Base-by-base conservation (phyloP, 2,329 filamentous ascomycete genomes). In the Fusarium sp. region DNA sequence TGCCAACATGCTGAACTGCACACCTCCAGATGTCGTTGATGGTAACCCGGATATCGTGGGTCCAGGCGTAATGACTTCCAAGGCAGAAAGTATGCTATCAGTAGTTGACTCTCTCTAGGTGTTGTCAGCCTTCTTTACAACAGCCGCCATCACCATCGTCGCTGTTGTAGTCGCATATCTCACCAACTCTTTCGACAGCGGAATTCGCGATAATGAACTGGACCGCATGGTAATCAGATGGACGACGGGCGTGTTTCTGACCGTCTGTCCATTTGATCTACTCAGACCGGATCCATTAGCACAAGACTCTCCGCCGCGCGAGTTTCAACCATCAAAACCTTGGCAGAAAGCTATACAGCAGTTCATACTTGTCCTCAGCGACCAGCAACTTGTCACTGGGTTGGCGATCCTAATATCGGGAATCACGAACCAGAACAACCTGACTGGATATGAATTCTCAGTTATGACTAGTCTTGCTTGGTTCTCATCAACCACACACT, bases 401-500 rank as follows among this genome's bases (percentile, higher is more conserved):
- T 8, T 49, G 3, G 46, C 46, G 3, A 49, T 49, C 9, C 14
- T 49, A 10, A 25, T 35, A 9, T 41, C 37, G 2, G 46, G 46
- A 2, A 33, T 39, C 17, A 11, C 36, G 3, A 39, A 49, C 13
- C 36, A 39, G 27, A 9, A 33, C 3, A 23, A 23, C 3, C 4
- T 49, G 4, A 10, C 11, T 10, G 36, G 37, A 0, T 49, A 41
- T 14, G 46, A 49, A 7, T 41, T 17, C n/a, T 19, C 36, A 1
- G 19, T 49, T 19, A 23, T 49, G 27, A 15, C 11, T 11, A 17
- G 36, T 9, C 46, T 49, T 21, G 46, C 46, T 25, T 49, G 46
- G 46, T 41, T 41, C 27, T 49, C 46, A 6, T 49, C 46, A 8
- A 49, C 46, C 0, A 49, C 46, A 9, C 46, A 49, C 19, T 7